phyloP scores from a whole-genome alignment of 78 protist genomes.

The Cavenderia fasciculata region DNA sequence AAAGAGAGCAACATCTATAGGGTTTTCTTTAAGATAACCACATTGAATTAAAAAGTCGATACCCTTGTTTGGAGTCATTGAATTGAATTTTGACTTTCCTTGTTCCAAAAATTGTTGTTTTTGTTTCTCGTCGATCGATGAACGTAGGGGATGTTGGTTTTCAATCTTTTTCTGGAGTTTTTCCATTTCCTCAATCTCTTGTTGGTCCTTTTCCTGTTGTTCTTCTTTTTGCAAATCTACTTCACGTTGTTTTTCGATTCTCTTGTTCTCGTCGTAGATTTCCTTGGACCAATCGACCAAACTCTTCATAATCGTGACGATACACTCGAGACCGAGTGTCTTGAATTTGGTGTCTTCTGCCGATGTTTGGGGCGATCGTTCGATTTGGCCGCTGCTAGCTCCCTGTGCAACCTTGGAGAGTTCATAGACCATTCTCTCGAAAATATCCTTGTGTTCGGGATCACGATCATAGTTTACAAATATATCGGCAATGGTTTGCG shows the following conservation, averaged over 20 bases:
- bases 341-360: constrained; percentile 35
- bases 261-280: constrained; percentile 35
- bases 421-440: constrained; percentile 83
- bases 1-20: constrained; percentile 86
- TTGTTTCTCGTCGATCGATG: constrained; percentile 1
- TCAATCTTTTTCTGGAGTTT: background rate
- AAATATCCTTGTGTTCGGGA: constrained; percentile 84
- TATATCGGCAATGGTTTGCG: constrained; percentile 94
- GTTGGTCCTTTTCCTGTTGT: background rate
- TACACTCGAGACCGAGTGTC: constrained; percentile 85
- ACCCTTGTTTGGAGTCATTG: constrained; percentile 15
- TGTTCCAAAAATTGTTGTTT: constrained; percentile 8
- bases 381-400: constrained; percentile 12
- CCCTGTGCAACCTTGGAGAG: constrained; percentile 77
- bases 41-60: constrained; percentile 35
- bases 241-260: constrained; percentile 25
- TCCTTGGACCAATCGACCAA: constrained; percentile 87
- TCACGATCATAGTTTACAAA: constrained; percentile 98
- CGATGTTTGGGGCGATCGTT: constrained; percentile 9
- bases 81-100: constrained; percentile 27
- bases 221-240: background rate
- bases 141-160: background rate
- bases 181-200: background rate
- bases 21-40: constrained; percentile 39
- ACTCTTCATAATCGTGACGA: constrained; percentile 86